phyloP scores from a whole-genome alignment of 2,329 filamentous ascomycete species.

The Sporothrix protearum region DNA sequence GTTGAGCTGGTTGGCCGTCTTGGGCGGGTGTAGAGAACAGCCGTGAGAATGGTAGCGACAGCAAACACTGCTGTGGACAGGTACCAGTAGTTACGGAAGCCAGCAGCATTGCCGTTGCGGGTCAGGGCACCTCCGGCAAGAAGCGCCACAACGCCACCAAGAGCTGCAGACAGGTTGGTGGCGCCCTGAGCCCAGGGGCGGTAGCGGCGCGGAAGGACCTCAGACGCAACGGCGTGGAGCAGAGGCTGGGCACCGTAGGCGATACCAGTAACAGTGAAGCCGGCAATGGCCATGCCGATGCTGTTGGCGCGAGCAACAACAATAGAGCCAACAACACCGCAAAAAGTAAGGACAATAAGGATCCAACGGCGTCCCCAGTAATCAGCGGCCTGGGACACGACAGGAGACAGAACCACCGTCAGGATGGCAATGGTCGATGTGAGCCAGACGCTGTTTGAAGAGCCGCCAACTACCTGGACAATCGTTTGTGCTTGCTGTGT shows the following conservation, averaged over 20 bases:
- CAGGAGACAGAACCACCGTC: conserved; percentile 38
- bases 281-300: conserved; percentile 40
- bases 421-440: conserved; percentile 38
- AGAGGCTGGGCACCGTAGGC: conserved; percentile 40
- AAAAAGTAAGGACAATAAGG: conserved; percentile 37
- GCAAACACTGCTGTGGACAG: conserved; percentile 35
- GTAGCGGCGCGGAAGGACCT: conserved; percentile 40
- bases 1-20: conserved; percentile 31
- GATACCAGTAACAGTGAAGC: conserved; percentile 38
- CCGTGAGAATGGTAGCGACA: conserved; percentile 32
- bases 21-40: conserved; percentile 38
- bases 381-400: conserved; percentile 41
- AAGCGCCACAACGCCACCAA: conserved; percentile 36
- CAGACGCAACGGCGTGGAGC: conserved; percentile 40
- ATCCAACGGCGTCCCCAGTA: conserved; percentile 44
- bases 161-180: conserved; percentile 33
- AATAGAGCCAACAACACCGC: conserved; percentile 37
- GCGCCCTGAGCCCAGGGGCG: conserved; percentile 38
- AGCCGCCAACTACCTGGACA: background rate
- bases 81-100: conserved; percentile 40
- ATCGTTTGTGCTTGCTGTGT: conserved; percentile 7
- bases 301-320: conserved; percentile 37
- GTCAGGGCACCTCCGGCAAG: conserved; percentile 38
- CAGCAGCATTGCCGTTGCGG: conserved; percentile 33
- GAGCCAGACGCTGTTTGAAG: conserved; percentile 36